These are phyloP conservation scores for Metahyphopichia silvanorum DNA, from an alignment of 805 yeast genomes.

Conservation along the genomic window DNA sequence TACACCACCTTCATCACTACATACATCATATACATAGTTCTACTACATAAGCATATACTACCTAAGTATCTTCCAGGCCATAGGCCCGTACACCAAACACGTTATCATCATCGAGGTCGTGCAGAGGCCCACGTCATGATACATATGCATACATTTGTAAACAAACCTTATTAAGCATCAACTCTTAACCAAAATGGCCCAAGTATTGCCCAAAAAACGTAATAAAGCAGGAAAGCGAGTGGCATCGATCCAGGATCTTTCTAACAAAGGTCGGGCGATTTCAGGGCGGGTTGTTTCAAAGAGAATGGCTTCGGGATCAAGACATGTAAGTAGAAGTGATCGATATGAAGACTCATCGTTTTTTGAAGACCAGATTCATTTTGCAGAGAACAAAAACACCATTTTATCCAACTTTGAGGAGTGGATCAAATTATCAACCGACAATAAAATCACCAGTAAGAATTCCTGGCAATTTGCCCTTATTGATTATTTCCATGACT, in stretches of 20 bases:
- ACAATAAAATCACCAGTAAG: slow-evolving; percentile 45
- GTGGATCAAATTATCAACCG: slow-evolving; percentile 48
- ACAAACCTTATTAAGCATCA: background rate
- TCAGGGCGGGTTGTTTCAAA: slow-evolving; percentile 18
- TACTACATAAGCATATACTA: too few species aligned
- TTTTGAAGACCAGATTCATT: slow-evolving; percentile 39
- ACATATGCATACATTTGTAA: background rate
- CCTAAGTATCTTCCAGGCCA: too few species aligned
- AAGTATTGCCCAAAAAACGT: slow-evolving; percentile 24
- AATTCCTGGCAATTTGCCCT: slow-evolving; percentile 51
- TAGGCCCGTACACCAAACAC: too few species aligned
- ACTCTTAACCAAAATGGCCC: slow-evolving; percentile 3
- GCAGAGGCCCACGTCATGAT: too few species aligned
- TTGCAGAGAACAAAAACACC: slow-evolving; percentile 40
- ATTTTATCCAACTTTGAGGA: slow-evolving; percentile 44
- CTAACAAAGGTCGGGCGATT: slow-evolving; percentile 26
- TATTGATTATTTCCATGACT: slow-evolving; percentile 52
- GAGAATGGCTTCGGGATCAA: slow-evolving; percentile 10
- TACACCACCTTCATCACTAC: too few species aligned
- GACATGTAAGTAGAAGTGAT: slow-evolving; percentile 15
- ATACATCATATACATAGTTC: too few species aligned
- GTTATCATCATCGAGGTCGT: too few species aligned
- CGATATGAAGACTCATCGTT: slow-evolving; percentile 12
- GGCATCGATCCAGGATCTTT: slow-evolving; percentile 22
- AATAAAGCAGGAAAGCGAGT: slow-evolving; percentile 8